Evolutionary conservation across 2,329 filamentous ascomycete species (phyloP).

Genomic region (Phoma herbarum): DNA sequence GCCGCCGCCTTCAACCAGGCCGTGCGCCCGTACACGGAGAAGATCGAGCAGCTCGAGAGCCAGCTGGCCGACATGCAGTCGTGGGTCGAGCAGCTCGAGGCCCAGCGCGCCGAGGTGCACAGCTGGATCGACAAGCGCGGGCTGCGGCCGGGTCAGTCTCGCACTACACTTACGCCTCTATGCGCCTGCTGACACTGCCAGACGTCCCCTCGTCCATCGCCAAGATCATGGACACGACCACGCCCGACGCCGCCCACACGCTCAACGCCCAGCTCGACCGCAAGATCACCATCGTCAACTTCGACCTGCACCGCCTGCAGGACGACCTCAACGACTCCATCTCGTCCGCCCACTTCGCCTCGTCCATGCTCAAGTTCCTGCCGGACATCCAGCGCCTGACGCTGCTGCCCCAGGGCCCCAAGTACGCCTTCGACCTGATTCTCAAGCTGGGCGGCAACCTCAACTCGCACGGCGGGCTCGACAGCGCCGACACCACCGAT

Average conservation of each 20-base stretch:
- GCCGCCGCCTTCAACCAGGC: slow-evolving; percentile 63
- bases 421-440: slow-evolving; percentile 62
- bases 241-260: slow-evolving; percentile 59
- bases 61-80: slow-evolving; percentile 61
- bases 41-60: slow-evolving; percentile 61
- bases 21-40: slow-evolving; percentile 61
- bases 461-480: slow-evolving; percentile 63
- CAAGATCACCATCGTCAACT: slow-evolving; percentile 67
- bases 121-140: slow-evolving; percentile 66
- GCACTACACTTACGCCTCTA: too few relatives aligned
- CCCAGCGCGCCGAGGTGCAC: slow-evolving; percentile 61
- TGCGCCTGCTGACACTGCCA: slow-evolving; percentile 35
- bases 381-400: slow-evolving; percentile 62
- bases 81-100: slow-evolving; percentile 61
- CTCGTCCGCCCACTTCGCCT: slow-evolving; percentile 61
- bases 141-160: slow-evolving; percentile 58
- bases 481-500: slow-evolving; percentile 59
- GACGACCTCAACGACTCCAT: slow-evolving; percentile 65
- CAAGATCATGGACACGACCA: slow-evolving; percentile 61
- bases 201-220: slow-evolving; percentile 63
- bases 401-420: slow-evolving; percentile 58
- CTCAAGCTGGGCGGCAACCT: slow-evolving; percentile 65
- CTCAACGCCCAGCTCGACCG: slow-evolving; percentile 66
- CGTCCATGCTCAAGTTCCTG: slow-evolving; percentile 64
- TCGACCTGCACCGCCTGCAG: slow-evolving; percentile 64